Evolutionary conservation across 1,139 yeast genomes (phyloP).

Genomic region (Protomyces lactucae-debilis): DNA sequence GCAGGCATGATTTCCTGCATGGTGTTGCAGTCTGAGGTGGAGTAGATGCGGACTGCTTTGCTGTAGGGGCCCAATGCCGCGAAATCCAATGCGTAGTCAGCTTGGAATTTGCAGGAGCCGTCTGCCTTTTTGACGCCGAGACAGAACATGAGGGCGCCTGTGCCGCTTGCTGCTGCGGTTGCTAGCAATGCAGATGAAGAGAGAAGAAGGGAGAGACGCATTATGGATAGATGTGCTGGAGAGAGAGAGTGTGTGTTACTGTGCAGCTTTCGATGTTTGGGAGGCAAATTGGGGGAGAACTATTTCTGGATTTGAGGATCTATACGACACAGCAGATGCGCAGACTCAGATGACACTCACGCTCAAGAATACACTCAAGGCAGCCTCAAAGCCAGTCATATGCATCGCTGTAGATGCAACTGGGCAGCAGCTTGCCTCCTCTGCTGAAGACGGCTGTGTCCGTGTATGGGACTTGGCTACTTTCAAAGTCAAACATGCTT

Average conservation of each 20-base stretch:
- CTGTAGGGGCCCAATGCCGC: constrained; percentile 53
- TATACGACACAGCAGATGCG: no score
- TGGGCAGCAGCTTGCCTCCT: background rate
- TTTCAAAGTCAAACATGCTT: background rate
- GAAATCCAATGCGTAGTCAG: constrained; percentile 64
- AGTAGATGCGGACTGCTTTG: constrained; percentile 67
- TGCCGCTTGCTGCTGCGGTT: background rate
- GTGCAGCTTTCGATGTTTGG: no score
- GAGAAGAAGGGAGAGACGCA: background rate
- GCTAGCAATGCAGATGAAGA: background rate
- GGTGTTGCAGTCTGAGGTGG: constrained; percentile 83
- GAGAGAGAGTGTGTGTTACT: no score
- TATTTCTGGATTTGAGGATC: no score
- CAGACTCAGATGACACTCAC: background rate
- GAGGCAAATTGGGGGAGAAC: no score
- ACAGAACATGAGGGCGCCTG: constrained; percentile 53
- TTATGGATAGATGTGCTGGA: background rate
- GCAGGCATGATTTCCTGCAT: constrained; percentile 80
- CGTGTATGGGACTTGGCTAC: background rate
- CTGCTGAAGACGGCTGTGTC: background rate
- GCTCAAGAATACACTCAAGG: background rate
- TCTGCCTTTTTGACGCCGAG: constrained; percentile 62
- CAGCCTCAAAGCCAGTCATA: background rate
- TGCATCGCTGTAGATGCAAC: background rate
- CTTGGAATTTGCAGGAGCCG: constrained; percentile 66